Evolutionary conservation across 257 asterid genomes (phyloP).

Genomic region (Linaria vulgaris): DNA sequence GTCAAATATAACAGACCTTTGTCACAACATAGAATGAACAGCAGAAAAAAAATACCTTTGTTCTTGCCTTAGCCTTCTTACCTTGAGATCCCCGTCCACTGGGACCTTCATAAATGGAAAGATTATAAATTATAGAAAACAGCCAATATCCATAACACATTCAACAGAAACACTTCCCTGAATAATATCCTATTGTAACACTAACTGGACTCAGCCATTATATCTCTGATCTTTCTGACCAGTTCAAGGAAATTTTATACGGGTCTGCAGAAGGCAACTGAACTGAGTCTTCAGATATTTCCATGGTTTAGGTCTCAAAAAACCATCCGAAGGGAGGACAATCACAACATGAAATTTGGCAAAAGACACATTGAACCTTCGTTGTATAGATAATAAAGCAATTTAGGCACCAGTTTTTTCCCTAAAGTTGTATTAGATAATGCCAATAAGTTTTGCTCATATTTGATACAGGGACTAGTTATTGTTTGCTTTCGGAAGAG

Average conservation of each 20-base stretch:
- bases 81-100: slow-evolving; percentile 71
- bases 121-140: slow-evolving; percentile 5
- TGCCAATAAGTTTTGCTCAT: too few species aligned
- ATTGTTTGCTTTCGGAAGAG: slow-evolving; percentile 6
- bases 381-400: too few species aligned
- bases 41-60: slow-evolving; percentile 53
- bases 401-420: too few species aligned
- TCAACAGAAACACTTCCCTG: not conserved
- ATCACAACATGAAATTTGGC: too few species aligned
- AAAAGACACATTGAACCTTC: too few species aligned
- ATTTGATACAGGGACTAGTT: too few species aligned
- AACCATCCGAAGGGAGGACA: too few species aligned
- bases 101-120: slow-evolving; percentile 43
- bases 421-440: too few species aligned
- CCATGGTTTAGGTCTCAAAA: too few species aligned
- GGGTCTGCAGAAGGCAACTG: slow-evolving; percentile 1
- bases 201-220: slow-evolving; percentile 7
- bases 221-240: slow-evolving; percentile 8
- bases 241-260: slow-evolving; percentile 5
- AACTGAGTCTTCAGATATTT: not conserved
- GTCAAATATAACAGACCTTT: slow-evolving; percentile 9
- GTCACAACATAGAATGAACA: slow-evolving; percentile 15
- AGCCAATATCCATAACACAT: slow-evolving; percentile 12
- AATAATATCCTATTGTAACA: not conserved
- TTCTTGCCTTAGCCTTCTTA: slow-evolving; percentile 58